These are phyloP conservation scores for Fusarium sacchari DNA, from an alignment of 2,329 filamentous ascomycete genomes.

Conservation along the genomic window DNA sequence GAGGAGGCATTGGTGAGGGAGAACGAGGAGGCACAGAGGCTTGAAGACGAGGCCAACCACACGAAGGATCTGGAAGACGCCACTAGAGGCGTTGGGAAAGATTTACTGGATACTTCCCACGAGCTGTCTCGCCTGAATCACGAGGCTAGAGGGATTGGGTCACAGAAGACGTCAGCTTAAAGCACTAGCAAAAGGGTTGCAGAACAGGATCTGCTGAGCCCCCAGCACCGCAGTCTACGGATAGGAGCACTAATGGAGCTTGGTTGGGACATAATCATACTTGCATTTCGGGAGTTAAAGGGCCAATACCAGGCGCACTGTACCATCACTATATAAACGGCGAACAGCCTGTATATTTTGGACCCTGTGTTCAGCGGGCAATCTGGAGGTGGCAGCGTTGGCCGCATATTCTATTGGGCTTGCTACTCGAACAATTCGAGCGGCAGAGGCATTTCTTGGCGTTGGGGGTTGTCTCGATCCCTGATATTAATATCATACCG, in stretches of 20 bases:
- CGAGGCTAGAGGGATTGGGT: conserved; percentile 9
- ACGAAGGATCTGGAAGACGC: conserved; percentile 43
- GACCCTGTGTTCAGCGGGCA: conserved; percentile 2
- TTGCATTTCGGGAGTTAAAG: conserved; percentile 41
- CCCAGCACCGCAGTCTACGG: conserved; percentile 27
- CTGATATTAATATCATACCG: background rate
- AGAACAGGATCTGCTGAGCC: conserved; percentile 40
- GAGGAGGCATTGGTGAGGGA: conserved; percentile 62
- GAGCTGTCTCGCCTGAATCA: conserved; percentile 21
- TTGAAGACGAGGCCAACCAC: conserved; percentile 58
- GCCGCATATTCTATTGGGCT: conserved; percentile 1
- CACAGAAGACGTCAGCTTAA: conserved; percentile 21
- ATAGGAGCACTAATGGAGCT: conserved; percentile 40
- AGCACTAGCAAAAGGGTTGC: conserved; percentile 29
- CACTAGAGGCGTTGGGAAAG: conserved; percentile 37
- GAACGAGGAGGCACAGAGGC: conserved; percentile 64
- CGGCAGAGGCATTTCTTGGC: conserved; percentile 11
- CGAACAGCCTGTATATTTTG: conserved; percentile 12
- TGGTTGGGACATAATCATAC: conserved; percentile 32
- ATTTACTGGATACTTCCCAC: conserved; percentile 19
- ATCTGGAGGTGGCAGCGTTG: background rate
- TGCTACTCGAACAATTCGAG: background rate
- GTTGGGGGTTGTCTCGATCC: conserved; percentile 6
- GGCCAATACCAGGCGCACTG: conserved; percentile 37
- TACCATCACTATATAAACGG: conserved; percentile 37